These are phyloP conservation scores for Neckera pumila DNA, from an alignment of 225 moss, liverwort and hornwort species.

Conservation along the genomic window DNA sequence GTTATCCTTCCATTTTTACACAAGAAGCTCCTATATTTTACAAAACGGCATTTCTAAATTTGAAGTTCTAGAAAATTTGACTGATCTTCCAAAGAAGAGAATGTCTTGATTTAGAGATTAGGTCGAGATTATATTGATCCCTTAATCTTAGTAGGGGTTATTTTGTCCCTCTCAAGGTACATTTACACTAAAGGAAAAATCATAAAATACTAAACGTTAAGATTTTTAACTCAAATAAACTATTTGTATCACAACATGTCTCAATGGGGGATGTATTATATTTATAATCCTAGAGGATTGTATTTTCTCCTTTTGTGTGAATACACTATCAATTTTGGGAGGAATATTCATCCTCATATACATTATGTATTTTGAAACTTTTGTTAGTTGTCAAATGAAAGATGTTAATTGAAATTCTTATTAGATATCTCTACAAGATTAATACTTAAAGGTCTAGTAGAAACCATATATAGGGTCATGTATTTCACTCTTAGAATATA, in stretches of 20 bases:
- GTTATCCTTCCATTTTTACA: accelerated
- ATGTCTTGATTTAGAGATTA: accelerated
- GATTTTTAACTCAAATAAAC: not conserved
- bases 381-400: not conserved
- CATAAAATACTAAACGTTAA: not conserved
- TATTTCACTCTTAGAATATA: not conserved
- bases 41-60: not conserved
- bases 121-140: too few relatives aligned
- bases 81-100: too few relatives aligned
- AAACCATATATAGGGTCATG: accelerated
- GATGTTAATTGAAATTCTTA: not conserved
- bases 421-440: accelerated
- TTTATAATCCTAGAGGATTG: not conserved
- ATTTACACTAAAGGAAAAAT: accelerated
- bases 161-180: not conserved
- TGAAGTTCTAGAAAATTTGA: too few relatives aligned
- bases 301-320: not conserved
- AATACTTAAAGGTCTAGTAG: accelerated
- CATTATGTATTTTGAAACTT: not conserved
- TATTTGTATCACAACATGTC: accelerated
- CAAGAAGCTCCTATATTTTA: not conserved
- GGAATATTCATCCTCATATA: not conserved
- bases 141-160: not conserved
- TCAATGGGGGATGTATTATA: not conserved
- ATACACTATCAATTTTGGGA: not conserved